Evolutionary conservation across 495 filamentous ascomycete genomes (phyloP), one percentile per base, ranked within the genome.

Genomic region (Penicillium odoratum): DNA sequence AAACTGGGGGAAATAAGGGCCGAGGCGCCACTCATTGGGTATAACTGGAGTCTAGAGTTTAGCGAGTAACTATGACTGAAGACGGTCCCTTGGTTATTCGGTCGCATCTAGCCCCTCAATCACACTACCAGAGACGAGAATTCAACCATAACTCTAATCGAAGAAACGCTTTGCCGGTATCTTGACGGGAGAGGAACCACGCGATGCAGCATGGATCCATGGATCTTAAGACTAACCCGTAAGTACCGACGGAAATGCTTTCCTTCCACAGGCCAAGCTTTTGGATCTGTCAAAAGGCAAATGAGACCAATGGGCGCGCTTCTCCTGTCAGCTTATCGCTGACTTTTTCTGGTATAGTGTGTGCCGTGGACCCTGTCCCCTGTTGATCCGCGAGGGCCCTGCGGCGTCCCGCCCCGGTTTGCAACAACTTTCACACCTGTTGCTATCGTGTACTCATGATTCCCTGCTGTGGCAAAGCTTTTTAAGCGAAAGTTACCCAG

Each of bases 21-120:
- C 63, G 63, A 59, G 40, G 28, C 49, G 58, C 29, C 16, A 52
- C 51, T 44, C 51, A 61, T 61, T 55, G 55, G 61, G 36, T 60
- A 6, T 15, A 3, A 28, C 11, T 21, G 11, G 18, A 30, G 45
- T 45, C 25, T 57, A 51, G 51, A 44, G 46, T 51, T 57, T 57
- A 21, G 44, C 21, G 15, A 28, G 5, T 21, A 21, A 21, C 21
- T 21, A 21, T 21, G 21, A 21, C 21, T 21, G 21, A 21, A 21
- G 21, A 21, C 21, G 4, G 28, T 29, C 46, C 46, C 28, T 29
- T 31, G 46, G 28, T 31, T 18, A 11, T 31, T 0, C 13, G 46
- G 46, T 48, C 15, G 26, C 28, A 48, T 18, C 30, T 28, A 25
- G 36, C 25, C 31, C 51, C 55, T 25, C 38, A 25, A 58, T 58